These are phyloP conservation scores for Daldinia concentrica DNA, from an alignment of 495 filamentous ascomycete genomes.

Conservation along the genomic window DNA sequence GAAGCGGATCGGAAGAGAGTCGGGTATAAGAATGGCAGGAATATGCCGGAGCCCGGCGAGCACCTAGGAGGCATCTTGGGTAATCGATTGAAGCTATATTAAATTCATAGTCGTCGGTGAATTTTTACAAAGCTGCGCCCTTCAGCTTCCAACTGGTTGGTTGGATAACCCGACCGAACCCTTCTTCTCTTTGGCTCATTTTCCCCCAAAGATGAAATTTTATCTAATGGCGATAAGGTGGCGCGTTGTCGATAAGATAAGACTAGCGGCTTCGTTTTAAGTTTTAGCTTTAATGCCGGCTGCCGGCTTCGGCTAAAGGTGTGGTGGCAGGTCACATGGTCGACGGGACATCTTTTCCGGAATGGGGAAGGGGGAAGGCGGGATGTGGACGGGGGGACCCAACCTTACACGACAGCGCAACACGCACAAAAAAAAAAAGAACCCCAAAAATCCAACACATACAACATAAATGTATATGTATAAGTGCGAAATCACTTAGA, in stretches of 20 bases:
- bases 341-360: slow-evolving; percentile 41
- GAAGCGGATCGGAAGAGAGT: slow-evolving; percentile 55
- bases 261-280: slow-evolving; percentile 10
- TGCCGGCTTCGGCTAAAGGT: slow-evolving; percentile 41
- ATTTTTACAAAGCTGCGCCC: slow-evolving; percentile 2
- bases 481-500: neutral
- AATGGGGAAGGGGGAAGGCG: slow-evolving; percentile 25
- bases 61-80: slow-evolving; percentile 58
- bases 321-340: slow-evolving; percentile 29
- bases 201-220: neutral
- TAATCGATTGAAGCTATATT: slow-evolving; percentile 13
- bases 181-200: neutral
- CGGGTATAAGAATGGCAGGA: slow-evolving; percentile 75
- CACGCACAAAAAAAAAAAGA: slow-evolving; percentile 1
- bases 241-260: slow-evolving; percentile 37
- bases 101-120: slow-evolving; percentile 14
- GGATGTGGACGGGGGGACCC: slow-evolving; percentile 13
- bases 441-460: neutral
- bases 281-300: slow-evolving; percentile 27
- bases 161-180: slow-evolving; percentile 5
- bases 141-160: slow-evolving; percentile 1
- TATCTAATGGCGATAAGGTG: slow-evolving; percentile 23
- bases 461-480: neutral
- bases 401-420: slow-evolving; percentile 28
- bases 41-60: slow-evolving; percentile 52